Evolutionary conservation across 139 green algal species (phyloP).

Genomic region (Desmodesmus armatus): DNA sequence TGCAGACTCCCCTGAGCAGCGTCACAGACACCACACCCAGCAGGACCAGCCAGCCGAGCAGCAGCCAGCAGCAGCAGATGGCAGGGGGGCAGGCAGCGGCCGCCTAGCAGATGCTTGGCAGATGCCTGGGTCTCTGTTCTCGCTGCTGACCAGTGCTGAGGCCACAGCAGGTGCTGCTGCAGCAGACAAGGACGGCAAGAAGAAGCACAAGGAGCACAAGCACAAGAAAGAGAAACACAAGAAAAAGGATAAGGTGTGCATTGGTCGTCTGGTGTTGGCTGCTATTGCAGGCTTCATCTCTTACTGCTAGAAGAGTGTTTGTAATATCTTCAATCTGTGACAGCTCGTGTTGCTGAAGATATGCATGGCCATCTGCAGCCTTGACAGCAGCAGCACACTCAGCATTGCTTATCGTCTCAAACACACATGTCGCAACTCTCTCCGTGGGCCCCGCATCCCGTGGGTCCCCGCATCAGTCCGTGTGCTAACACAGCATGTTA

Average conservation of each 20-base stretch:
- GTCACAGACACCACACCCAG: not conserved
- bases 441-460: too few species aligned
- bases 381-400: too few species aligned
- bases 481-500: too few species aligned
- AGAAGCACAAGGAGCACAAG: constrained; percentile 61
- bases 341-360: too few species aligned
- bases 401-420: too few species aligned
- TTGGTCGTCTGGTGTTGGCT: not conserved
- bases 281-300: too few species aligned
- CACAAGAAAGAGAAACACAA: constrained; percentile 68
- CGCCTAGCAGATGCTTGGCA: not conserved
- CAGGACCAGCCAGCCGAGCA: not conserved
- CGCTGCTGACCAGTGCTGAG: constrained; percentile 57
- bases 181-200: constrained; percentile 37
- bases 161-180: constrained; percentile 37
- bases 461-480: too few species aligned
- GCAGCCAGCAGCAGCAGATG: too few species aligned
- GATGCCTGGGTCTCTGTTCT: constrained; percentile 13
- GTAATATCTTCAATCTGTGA: not conserved
- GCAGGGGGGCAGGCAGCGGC: not conserved
- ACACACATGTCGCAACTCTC: too few species aligned
- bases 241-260: constrained; percentile 52
- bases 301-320: too few species aligned
- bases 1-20: not conserved
- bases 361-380: too few species aligned